A percentile compares a stretch with the other conserved stretches of the same genome.
phyloP scores from a whole-genome alignment of 2,329 filamentous ascomycete genomes.

The Talaromyces sp. region DNA sequence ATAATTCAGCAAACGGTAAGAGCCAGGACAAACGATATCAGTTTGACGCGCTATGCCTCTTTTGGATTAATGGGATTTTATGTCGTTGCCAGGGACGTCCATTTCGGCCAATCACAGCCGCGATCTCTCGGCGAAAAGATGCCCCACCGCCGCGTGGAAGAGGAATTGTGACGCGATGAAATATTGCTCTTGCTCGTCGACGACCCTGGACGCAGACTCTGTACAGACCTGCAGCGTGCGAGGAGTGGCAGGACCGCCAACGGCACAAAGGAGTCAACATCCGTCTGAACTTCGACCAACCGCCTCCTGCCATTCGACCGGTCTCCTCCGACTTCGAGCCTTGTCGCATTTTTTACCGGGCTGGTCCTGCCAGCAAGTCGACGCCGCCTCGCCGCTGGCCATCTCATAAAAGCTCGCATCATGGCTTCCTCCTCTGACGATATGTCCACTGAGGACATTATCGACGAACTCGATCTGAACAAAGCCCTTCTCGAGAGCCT shows the following conservation, averaged over 20 bases:
- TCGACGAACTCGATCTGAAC: slow-evolving; percentile 36
- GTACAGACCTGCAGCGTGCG: not conserved
- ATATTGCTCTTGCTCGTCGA: not conserved
- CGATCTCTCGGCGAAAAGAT: not conserved
- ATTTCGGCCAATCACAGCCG: not conserved
- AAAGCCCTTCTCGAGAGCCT: slow-evolving; percentile 34
- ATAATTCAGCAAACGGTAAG: too few relatives aligned
- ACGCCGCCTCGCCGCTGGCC: not conserved
- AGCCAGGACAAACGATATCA: not conserved
- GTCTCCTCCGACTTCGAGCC: not conserved
- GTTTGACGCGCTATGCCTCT: not conserved
- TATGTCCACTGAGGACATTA: slow-evolving; percentile 27
- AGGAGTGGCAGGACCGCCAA: not conserved
- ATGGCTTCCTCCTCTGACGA: slow-evolving; percentile 6
- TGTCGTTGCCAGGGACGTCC: not conserved
- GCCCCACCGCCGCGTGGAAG: slow-evolving; percentile 4
- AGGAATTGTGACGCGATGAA: not conserved
- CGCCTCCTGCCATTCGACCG: not conserved
- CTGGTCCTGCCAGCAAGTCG: not conserved
- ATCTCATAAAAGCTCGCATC: not conserved
- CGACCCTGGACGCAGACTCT: not conserved
- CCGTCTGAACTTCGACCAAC: not conserved
- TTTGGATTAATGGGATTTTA: not conserved
- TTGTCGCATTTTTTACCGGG: not conserved
- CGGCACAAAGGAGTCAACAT: not conserved